Percentiles rank a stretch among this genome's conserved stretches.
Evolutionary conservation across 148 eudicot genomes (phyloP).

Genomic region (Polygonum aviculare): DNA sequence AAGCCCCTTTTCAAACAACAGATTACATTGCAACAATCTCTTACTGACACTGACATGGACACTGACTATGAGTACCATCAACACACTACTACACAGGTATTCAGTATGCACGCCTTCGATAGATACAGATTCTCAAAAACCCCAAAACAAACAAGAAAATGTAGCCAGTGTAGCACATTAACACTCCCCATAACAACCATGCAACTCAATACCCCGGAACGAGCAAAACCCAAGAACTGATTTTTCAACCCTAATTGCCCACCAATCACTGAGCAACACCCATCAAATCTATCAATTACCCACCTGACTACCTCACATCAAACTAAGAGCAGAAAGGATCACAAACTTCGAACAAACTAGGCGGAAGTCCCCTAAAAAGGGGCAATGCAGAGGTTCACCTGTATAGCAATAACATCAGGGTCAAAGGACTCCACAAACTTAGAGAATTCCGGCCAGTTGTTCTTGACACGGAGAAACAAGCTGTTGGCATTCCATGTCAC

Average conservation of each 20-base stretch:
- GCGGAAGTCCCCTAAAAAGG: conserved; percentile 1
- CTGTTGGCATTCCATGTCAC: conserved; percentile 98
- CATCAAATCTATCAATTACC: conserved; percentile 6
- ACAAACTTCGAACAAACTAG: not conserved
- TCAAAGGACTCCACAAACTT: conserved; percentile 54
- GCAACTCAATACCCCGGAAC: not conserved
- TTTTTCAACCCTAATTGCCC: not conserved
- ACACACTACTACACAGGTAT: not conserved
- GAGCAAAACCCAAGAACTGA: not conserved
- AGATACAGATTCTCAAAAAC: not conserved
- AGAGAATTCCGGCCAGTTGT: conserved; percentile 70
- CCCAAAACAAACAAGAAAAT: not conserved
- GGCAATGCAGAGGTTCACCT: conserved; percentile 32
- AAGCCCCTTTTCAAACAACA: not conserved
- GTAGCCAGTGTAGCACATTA: not conserved
- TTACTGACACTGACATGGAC: not conserved
- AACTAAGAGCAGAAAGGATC: not conserved
- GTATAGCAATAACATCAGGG: conserved; percentile 89
- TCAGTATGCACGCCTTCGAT: not conserved
- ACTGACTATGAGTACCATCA: not conserved
- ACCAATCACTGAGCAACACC: not conserved
- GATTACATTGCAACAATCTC: not conserved
- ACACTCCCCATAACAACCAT: not conserved
- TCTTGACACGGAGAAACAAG: conserved; percentile 77
- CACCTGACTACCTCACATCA: too few relatives aligned